phyloP scores from a whole-genome alignment of 108 stramenopile genomes.

The Conticribra weissflogii region DNA sequence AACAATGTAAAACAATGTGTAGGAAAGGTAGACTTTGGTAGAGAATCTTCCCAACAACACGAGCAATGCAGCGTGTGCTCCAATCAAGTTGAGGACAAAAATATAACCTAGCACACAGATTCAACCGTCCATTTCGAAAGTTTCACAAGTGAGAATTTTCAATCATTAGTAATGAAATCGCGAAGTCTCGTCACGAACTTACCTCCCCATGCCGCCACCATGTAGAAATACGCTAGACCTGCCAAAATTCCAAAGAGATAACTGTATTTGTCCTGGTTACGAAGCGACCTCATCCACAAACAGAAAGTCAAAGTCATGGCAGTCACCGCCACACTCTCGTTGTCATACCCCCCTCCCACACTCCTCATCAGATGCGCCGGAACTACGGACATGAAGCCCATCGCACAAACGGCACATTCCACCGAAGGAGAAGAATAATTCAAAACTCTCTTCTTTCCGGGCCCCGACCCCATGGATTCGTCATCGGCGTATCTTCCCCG shows the following conservation, averaged over 20 bases:
- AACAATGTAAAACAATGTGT: slow-evolving; percentile 91
- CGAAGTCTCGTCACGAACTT: too few relatives aligned
- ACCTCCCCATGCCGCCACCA: slow-evolving; percentile 62
- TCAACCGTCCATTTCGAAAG: too few relatives aligned
- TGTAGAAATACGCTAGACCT: slow-evolving; percentile 90
- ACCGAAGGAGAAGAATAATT: slow-evolving; percentile 58
- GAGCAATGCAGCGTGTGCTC: slow-evolving; percentile 88
- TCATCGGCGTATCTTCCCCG: slow-evolving; percentile 38
- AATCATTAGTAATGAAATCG: too few relatives aligned
- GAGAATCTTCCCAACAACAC: slow-evolving; percentile 87
- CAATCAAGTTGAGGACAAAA: slow-evolving; percentile 97
- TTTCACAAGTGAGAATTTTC: too few relatives aligned
- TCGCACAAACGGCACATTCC: slow-evolving; percentile 82
- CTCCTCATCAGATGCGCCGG: slow-evolving; percentile 96
- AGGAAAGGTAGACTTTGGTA: slow-evolving; percentile 84
- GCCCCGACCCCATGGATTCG: not conserved
- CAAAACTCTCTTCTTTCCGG: slow-evolving; percentile 4
- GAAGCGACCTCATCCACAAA: slow-evolving; percentile 88
- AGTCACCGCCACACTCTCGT: slow-evolving; percentile 94
- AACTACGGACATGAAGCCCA: slow-evolving; percentile 92
- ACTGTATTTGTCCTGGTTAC: slow-evolving; percentile 54
- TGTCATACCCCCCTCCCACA: slow-evolving; percentile 98
- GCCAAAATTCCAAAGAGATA: slow-evolving; percentile 60
- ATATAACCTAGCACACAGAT: too few relatives aligned
- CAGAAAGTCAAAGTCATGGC: slow-evolving; percentile 95